phyloP scores from a whole-genome alignment of 345 rosid genomes.

The Anacardium occidentale region DNA sequence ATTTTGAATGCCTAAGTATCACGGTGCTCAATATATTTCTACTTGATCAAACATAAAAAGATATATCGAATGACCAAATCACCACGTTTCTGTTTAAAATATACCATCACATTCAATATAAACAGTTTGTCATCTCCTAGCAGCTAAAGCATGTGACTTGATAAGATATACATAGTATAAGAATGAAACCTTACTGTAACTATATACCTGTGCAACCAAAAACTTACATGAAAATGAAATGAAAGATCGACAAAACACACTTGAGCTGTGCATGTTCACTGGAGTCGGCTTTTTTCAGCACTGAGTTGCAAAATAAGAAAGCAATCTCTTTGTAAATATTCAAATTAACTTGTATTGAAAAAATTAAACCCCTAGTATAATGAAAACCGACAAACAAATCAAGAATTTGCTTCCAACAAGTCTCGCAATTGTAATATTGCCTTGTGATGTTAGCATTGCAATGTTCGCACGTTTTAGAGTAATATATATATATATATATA shows the following conservation, averaged over 20 bases:
- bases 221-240: neutral
- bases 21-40: neutral
- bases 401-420: too few species aligned
- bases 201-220: neutral
- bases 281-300: slow-evolving; percentile 63
- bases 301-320: slow-evolving; percentile 46
- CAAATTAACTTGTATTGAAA: slow-evolving; percentile 3
- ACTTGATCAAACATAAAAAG: too few species aligned
- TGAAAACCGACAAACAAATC: neutral
- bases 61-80: neutral
- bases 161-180: too few species aligned
- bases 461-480: too few species aligned
- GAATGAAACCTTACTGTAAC: neutral
- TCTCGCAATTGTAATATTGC: too few species aligned
- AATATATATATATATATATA: too few species aligned
- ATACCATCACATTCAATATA: neutral
- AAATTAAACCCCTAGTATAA: neutral
- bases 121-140: neutral
- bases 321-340: neutral
- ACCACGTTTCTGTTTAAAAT: neutral
- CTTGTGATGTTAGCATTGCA: too few species aligned
- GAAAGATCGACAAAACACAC: slow-evolving; percentile 24
- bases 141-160: neutral
- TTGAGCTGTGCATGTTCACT: slow-evolving; percentile 61
- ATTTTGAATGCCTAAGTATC: neutral